Conservation (phyloP, 1,284 basidiomycete genomes). For the Moniliophthora roreri region DNA sequence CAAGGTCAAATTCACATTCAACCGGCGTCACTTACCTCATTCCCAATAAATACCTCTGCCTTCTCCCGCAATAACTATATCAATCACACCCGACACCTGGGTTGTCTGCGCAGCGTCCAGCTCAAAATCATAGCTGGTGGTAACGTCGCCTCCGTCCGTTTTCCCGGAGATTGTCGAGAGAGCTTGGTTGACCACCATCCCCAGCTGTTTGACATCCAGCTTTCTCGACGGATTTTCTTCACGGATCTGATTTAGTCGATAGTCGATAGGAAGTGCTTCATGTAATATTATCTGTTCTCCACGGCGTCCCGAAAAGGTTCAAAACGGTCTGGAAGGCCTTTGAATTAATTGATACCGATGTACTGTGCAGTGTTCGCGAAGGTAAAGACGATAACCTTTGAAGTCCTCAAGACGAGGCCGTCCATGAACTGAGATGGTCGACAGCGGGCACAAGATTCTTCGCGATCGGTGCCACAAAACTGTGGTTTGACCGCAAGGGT, state of each 20-base stretch:
- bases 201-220: constrained; percentile 60
- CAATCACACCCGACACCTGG: constrained; percentile 61
- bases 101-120: constrained; percentile 45
- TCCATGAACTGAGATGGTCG: too few species aligned
- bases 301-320: constrained; percentile 26
- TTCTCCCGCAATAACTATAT: constrained; percentile 69
- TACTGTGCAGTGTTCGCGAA: constrained; percentile 51
- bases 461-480: too few species aligned
- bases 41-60: constrained; percentile 71
- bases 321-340: constrained; percentile 51
- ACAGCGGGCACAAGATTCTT: too few species aligned
- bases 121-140: too few species aligned
- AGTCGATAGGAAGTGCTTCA: constrained; percentile 56
- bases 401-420: constrained; percentile 71
- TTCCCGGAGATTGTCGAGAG: constrained; percentile 33
- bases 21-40: constrained; percentile 16
- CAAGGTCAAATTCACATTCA: too few species aligned
- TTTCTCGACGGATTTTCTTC: constrained; percentile 17
- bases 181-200: constrained; percentile 49
- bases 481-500: too few species aligned
- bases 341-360: constrained; percentile 59
- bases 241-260: constrained; percentile 40
- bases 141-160: constrained; percentile 55
- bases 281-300: constrained; percentile 33
- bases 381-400: constrained; percentile 54